Evolutionary conservation across 108 stramenopile genomes (phyloP).

Genomic region (Cyclostephanos invisitatus): DNA sequence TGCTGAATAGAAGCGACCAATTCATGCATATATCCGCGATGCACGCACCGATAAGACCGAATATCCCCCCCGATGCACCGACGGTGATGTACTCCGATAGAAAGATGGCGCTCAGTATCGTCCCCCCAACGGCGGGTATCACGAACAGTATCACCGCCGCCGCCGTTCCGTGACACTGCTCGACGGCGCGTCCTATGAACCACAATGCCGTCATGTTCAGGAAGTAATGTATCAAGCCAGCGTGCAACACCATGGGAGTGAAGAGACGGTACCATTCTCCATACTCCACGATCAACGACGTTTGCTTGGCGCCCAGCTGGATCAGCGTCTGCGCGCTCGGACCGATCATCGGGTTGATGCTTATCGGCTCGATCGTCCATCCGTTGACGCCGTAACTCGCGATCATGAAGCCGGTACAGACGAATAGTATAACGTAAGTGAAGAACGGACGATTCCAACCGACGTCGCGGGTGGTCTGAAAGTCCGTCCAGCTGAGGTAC

Average conservation of each 20-base stretch:
- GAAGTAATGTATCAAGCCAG: constrained; percentile 92
- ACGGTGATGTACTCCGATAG: constrained; percentile 90
- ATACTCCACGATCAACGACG: constrained; percentile 79
- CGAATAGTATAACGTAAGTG: constrained; percentile 60
- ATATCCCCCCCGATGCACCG: constrained; percentile 94
- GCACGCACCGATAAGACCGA: constrained; percentile 88
- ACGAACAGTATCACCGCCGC: constrained; percentile 75
- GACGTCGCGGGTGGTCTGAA: constrained; percentile 53
- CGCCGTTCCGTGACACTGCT: constrained; percentile 81
- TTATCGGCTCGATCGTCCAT: constrained; percentile 81
- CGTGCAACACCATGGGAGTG: constrained; percentile 92
- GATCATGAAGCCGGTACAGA: constrained; percentile 70
- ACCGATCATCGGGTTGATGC: constrained; percentile 90
- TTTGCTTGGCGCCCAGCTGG: constrained; percentile 83
- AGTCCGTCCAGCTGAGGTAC: constrained; percentile 79
- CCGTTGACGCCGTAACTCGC: constrained; percentile 68
- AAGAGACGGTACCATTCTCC: constrained; percentile 88
- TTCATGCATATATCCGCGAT: constrained; percentile 89
- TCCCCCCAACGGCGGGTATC: constrained; percentile 86
- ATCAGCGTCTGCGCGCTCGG: constrained; percentile 84
- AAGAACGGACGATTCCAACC: constrained; percentile 75
- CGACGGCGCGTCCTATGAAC: constrained; percentile 90
- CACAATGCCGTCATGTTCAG: constrained; percentile 90
- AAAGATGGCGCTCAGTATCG: constrained; percentile 86
- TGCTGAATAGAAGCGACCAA: constrained; percentile 82